phyloP scores from a whole-genome alignment of 2,329 filamentous ascomycete species.

The Gaeumannomyces sp. region DNA sequence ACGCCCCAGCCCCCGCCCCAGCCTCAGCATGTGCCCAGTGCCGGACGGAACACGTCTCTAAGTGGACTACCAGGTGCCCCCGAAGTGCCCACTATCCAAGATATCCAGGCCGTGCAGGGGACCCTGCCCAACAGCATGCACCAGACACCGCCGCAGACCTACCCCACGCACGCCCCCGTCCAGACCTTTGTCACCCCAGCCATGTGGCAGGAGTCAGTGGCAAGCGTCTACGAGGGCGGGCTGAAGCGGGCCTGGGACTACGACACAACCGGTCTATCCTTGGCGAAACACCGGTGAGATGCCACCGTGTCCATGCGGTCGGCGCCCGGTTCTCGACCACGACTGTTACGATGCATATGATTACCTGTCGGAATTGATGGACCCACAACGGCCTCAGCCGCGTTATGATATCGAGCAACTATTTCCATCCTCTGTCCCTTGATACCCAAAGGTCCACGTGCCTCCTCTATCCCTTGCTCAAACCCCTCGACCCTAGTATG shows the following conservation, averaged over 20 bases:
- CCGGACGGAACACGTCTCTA: conserved; percentile 43
- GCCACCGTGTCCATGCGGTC: not conserved
- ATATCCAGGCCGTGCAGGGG: conserved; percentile 41
- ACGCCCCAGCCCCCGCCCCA: conserved; percentile 50
- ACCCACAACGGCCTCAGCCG: not conserved
- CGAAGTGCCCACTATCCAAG: conserved; percentile 48
- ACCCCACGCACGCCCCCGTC: conserved; percentile 42
- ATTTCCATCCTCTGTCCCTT: not conserved
- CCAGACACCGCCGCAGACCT: conserved; percentile 43
- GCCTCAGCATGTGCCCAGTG: conserved; percentile 33
- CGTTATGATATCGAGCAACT: not conserved
- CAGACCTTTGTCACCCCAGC: conserved; percentile 61
- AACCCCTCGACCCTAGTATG: not conserved
- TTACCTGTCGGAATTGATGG: not conserved
- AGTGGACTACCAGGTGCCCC: conserved; percentile 48
- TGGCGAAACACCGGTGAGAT: not conserved
- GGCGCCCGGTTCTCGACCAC: not conserved
- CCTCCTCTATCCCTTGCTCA: not conserved
- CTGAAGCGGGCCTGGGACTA: conserved; percentile 58
- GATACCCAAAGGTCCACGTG: not conserved
- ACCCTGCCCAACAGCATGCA: conserved; percentile 39
- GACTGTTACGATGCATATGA: not conserved
- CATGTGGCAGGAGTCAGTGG: conserved; percentile 69
- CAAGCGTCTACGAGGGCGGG: conserved; percentile 60
- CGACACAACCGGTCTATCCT: conserved; percentile 23